Conservation (phyloP, 148 eudicot species). For the Camellia lanceoleosa region DNA sequence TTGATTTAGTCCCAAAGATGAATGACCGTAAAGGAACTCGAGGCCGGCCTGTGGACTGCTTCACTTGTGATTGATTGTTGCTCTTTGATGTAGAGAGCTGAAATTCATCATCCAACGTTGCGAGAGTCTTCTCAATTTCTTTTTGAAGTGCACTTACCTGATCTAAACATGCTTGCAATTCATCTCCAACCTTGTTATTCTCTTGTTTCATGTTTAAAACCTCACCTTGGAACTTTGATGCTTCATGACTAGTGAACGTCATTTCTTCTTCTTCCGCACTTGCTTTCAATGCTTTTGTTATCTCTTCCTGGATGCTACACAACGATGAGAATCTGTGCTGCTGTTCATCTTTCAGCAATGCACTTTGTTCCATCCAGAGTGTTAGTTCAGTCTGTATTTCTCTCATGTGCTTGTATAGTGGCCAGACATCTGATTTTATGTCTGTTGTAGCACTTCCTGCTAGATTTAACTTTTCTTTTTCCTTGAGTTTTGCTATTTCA, state of each 20-base stretch:
- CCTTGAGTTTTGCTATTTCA: slow-evolving; percentile 51
- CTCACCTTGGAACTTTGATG: slow-evolving; percentile 92
- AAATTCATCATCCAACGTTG: slow-evolving; percentile 52
- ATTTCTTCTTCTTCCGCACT: slow-evolving; percentile 68
- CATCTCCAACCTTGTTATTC: slow-evolving; percentile 74
- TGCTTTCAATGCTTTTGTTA: slow-evolving; percentile 52
- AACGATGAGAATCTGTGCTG: slow-evolving; percentile 53
- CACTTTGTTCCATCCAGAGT: slow-evolving; percentile 74
- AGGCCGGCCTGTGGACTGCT: slow-evolving; percentile 21
- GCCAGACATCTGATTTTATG: slow-evolving; percentile 50
- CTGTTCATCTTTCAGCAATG: slow-evolving; percentile 58
- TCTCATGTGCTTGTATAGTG: slow-evolving; percentile 68
- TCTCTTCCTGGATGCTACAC: slow-evolving; percentile 63
- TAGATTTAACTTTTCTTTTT: slow-evolving; percentile 31
- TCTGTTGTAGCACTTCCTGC: slow-evolving; percentile 26
- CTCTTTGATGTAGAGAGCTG: slow-evolving; percentile 36
- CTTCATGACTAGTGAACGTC: slow-evolving; percentile 75
- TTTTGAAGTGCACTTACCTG: slow-evolving; percentile 52
- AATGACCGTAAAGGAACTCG: slow-evolving; percentile 70
- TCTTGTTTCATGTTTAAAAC: slow-evolving; percentile 92
- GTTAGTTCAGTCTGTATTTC: slow-evolving; percentile 69
- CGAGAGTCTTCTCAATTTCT: slow-evolving; percentile 56
- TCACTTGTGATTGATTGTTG: slow-evolving; percentile 23
- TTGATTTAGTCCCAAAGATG: slow-evolving; percentile 67
- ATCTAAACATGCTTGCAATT: slow-evolving; percentile 72